These are phyloP conservation scores for Cicer chorassanicum DNA, from an alignment of 306 rosid genomes.

Conservation along the genomic window DNA sequence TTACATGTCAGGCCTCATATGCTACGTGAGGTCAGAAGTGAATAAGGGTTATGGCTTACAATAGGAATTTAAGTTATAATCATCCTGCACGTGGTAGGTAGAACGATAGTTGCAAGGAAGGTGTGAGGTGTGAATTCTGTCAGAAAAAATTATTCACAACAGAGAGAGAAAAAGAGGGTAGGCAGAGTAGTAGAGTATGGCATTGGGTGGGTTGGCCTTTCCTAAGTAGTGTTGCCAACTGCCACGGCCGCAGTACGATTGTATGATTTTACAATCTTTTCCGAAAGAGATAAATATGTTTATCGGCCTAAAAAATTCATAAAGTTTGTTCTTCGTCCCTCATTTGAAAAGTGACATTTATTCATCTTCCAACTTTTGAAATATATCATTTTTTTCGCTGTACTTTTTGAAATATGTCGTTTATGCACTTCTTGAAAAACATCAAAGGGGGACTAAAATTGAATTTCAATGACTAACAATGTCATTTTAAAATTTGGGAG, in stretches of 20 bases:
- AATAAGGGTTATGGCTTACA: not conserved
- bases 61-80: slow-evolving; percentile 10
- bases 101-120: not conserved
- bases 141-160: slow-evolving; percentile 3
- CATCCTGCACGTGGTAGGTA: not conserved
- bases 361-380: too few species aligned
- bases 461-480: too few species aligned
- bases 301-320: too few species aligned
- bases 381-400: too few species aligned
- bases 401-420: too few species aligned
- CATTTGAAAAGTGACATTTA: too few species aligned
- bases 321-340: too few species aligned
- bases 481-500: too few species aligned
- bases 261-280: slow-evolving; percentile 2
- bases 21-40: not conserved
- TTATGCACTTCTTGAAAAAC: too few species aligned
- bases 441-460: too few species aligned
- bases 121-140: not conserved
- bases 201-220: slow-evolving; percentile 4
- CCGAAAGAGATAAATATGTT: not conserved
- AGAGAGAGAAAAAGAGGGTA: not conserved
- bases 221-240: not conserved
- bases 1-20: slow-evolving; percentile 5
- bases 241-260: not conserved
- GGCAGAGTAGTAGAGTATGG: not conserved